phyloP scores from a whole-genome alignment of 2,329 filamentous ascomycete species.

The Paraconiothyrium brasiliense region DNA sequence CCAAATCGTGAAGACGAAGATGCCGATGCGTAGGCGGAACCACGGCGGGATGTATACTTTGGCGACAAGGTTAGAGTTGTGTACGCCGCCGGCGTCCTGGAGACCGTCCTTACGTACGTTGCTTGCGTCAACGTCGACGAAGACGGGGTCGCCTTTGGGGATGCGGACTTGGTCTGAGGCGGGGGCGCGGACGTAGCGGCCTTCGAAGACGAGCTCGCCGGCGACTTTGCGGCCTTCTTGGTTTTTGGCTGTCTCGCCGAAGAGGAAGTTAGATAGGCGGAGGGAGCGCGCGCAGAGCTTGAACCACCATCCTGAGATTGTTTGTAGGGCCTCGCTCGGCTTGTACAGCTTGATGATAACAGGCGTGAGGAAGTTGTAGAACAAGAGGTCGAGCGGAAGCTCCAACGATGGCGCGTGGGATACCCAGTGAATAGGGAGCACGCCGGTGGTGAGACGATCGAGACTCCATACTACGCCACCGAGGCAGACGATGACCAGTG shows the following conservation, averaged over 20 bases:
- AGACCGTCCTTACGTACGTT: slow-evolving; percentile 72
- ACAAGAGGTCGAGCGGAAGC: slow-evolving; percentile 91
- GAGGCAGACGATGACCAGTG: slow-evolving; percentile 88
- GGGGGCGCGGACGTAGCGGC: slow-evolving; percentile 88
- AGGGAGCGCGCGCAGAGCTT: slow-evolving; percentile 81
- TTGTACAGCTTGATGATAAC: slow-evolving; percentile 84
- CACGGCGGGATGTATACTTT: slow-evolving; percentile 80
- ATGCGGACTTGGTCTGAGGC: slow-evolving; percentile 96
- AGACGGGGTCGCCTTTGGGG: slow-evolving; percentile 82
- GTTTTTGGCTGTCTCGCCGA: slow-evolving; percentile 80
- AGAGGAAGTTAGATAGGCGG: slow-evolving; percentile 90
- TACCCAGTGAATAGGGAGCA: slow-evolving; percentile 93
- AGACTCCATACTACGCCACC: slow-evolving; percentile 97
- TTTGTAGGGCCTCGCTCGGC: slow-evolving; percentile 83
- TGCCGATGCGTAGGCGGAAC: slow-evolving; percentile 80
- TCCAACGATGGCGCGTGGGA: slow-evolving; percentile 92
- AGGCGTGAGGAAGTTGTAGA: slow-evolving; percentile 97
- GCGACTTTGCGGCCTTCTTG: slow-evolving; percentile 77
- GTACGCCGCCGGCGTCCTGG: slow-evolving; percentile 47
- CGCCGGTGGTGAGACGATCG: slow-evolving; percentile 69
- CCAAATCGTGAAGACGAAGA: slow-evolving; percentile 93
- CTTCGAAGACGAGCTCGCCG: slow-evolving; percentile 69
- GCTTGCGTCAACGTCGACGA: slow-evolving; percentile 76
- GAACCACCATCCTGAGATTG: slow-evolving; percentile 97
- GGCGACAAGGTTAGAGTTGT: slow-evolving; percentile 57